phyloP scores from a whole-genome alignment of 208 protist genomes.

The Herpetomonas muscarum region DNA sequence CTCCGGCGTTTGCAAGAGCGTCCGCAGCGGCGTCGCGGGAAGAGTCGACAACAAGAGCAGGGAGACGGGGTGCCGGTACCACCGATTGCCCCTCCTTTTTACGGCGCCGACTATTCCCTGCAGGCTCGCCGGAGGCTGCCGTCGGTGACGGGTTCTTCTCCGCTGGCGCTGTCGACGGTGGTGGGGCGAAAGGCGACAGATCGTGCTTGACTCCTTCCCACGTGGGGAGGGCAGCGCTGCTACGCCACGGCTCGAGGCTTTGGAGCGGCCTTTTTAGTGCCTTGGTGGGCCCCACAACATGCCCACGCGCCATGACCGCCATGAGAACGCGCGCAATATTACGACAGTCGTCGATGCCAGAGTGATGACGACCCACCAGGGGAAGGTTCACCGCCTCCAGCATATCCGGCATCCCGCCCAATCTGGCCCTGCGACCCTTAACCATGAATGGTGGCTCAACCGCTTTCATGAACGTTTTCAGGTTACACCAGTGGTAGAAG shows the following conservation, averaged over 20 bases:
- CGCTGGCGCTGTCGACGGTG: too few species aligned
- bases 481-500: slow-evolving; percentile 84
- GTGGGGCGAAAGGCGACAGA: too few species aligned
- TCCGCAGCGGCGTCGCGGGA: slow-evolving; percentile 33
- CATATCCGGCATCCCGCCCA: slow-evolving; percentile 57
- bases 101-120: too few species aligned
- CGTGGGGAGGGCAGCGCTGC: too few species aligned
- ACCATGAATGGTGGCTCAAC: slow-evolving; percentile 4
- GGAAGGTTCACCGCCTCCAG: slow-evolving; percentile 47
- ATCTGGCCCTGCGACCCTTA: neutral
- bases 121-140: too few species aligned
- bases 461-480: slow-evolving; percentile 76
- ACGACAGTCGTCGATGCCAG: slow-evolving; percentile 91
- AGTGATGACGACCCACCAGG: slow-evolving; percentile 85
- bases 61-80: neutral
- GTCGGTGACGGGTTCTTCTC: too few species aligned
- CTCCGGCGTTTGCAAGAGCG: slow-evolving; percentile 5
- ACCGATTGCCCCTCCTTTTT: too few species aligned
- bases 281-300: slow-evolving; percentile 33
- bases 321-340: slow-evolving; percentile 87
- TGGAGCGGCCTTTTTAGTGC: neutral
- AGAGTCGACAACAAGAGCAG: slow-evolving; percentile 13
- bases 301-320: slow-evolving; percentile 36
- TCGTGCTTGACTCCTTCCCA: too few species aligned
- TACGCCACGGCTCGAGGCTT: neutral